Base-by-base conservation (phyloP, 2,329 filamentous ascomycete genomes). In the Diplodia mutila region DNA sequence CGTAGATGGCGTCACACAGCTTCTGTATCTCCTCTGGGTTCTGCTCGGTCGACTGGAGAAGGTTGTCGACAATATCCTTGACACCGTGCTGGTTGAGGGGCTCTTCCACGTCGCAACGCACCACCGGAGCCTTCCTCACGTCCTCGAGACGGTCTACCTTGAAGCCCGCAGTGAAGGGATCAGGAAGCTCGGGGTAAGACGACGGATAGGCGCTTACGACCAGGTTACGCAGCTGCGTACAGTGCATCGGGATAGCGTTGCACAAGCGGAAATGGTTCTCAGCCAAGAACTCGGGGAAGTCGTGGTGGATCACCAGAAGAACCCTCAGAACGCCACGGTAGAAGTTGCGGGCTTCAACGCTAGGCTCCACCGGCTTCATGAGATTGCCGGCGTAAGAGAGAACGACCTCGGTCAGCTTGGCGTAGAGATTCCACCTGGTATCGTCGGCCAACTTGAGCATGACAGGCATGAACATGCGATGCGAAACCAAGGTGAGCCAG, bases 221-320 rank as follows among this genome's bases (percentile, higher is more conserved):
- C 66, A 97, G 85, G 75, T 98, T 97, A 71, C 94, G 89, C 64
- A 97, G 84, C 78, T 98, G 95, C 18, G 90, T 89, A 79, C 92
- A 95, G 74, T 95, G 91, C 61, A 89, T 87, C 1, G 94, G 92
- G 68, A 98, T 90, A 74, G 88, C 89, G 72, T 91, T 90, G 80
- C 90, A 93, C 64, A 99, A 87, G 72, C 89, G 87, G 72, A 92
- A 88, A 75, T 97, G 92, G 77, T 97, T 93, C 73, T 94, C 92
- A 6, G 92, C 91, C 51, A 99, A 82, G 78, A 97, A 99, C 67
- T 97, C 93, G 0, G 94, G 91, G 79, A 93, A 98, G 78, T 99
- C 95, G 75, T 98, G 95, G 72, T 97, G 92, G 65, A 99, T 83
- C 64, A 97, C 86, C 39, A 97, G 83, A 66, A 98, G 82, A 69